phyloP scores from a whole-genome alignment of 1,284 basidiomycete species.

The Rhodofomes roseus region DNA sequence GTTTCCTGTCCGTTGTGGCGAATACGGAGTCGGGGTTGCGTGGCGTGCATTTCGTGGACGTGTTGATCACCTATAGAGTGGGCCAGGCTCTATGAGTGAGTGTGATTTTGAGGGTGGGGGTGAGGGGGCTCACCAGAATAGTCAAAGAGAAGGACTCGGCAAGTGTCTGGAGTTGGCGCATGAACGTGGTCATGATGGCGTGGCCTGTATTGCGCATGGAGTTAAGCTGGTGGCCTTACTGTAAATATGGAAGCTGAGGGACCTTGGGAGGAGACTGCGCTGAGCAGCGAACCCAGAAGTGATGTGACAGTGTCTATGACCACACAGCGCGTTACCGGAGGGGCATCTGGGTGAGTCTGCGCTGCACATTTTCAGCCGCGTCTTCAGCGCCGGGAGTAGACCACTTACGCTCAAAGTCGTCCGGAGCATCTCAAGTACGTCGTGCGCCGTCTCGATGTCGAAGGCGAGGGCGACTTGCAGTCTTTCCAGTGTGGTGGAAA shows the following conservation, averaged over 20 bases:
- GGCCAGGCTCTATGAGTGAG: too few relatives aligned
- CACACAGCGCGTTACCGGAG: constrained; percentile 37
- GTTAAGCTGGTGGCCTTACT: background rate
- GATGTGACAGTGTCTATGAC: constrained; percentile 66
- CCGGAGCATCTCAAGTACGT: constrained; percentile 39
- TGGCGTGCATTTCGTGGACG: constrained; percentile 33
- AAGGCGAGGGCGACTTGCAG: constrained; percentile 52
- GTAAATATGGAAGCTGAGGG: too few relatives aligned
- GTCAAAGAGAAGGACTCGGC: constrained; percentile 42
- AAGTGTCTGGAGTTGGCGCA: constrained; percentile 56
- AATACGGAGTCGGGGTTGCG: constrained; percentile 38
- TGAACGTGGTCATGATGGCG: constrained; percentile 68
- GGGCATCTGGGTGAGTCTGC: constrained; percentile 2
- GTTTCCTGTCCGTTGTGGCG: constrained; percentile 46
- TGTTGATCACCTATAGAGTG: constrained; percentile 41
- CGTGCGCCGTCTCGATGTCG: constrained; percentile 49
- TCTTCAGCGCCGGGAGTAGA: background rate
- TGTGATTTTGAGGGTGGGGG: too few relatives aligned
- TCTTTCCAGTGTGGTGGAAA: constrained; percentile 29
- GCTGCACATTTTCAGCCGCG: background rate
- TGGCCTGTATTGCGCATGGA: constrained; percentile 40
- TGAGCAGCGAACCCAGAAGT: constrained; percentile 64
- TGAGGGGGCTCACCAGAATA: constrained; percentile 51
- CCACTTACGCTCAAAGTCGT: constrained; percentile 10
- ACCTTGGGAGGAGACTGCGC: constrained; percentile 62